Evolutionary conservation across 2,329 filamentous ascomycete genomes (phyloP).

Genomic region (Fusarium luffae): DNA sequence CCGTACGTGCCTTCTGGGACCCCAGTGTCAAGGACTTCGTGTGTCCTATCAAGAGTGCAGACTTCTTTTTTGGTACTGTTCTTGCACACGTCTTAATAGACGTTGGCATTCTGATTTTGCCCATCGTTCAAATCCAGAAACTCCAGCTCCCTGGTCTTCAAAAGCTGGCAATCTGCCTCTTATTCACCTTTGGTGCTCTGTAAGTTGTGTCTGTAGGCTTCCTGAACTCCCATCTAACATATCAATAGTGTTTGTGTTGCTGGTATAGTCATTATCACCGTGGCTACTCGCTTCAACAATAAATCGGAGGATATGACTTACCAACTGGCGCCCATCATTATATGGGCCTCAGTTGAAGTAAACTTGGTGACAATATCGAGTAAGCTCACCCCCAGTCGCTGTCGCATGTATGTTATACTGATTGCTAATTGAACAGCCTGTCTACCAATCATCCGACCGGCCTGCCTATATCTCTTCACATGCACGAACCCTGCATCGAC

Average conservation of each 20-base stretch:
- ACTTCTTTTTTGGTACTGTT: slow-evolving; percentile 35
- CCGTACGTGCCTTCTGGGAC: slow-evolving; percentile 35
- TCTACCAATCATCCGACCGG: slow-evolving; percentile 39
- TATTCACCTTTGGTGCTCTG: slow-evolving; percentile 48
- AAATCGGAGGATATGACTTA: slow-evolving; percentile 36
- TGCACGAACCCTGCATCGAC: slow-evolving; percentile 8
- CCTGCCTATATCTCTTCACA: slow-evolving; percentile 31
- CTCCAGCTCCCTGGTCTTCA: slow-evolving; percentile 43
- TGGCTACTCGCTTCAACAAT: slow-evolving; percentile 26
- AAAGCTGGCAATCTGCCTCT: slow-evolving; percentile 39
- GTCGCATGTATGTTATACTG: background rate
- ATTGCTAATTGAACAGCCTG: slow-evolving; percentile 18
- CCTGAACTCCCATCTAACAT: background rate
- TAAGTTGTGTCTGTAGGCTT: slow-evolving; percentile 1
- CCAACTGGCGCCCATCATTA: slow-evolving; percentile 29
- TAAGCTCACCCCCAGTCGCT: background rate
- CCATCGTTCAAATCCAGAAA: slow-evolving; percentile 45
- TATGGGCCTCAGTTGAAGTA: slow-evolving; percentile 42
- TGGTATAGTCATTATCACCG: slow-evolving; percentile 32
- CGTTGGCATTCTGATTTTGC: slow-evolving; percentile 45
- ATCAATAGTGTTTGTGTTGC: slow-evolving; percentile 32
- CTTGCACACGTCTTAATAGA: slow-evolving; percentile 47
- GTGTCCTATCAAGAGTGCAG: slow-evolving; percentile 43
- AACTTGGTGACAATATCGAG: slow-evolving; percentile 40
- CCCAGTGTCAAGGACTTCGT: slow-evolving; percentile 8